Evolutionary conservation across 768 basidiomycete species (phyloP), one percentile per base, ranked within the genome.

Genomic region (Boletus vermiculosoides): DNA sequence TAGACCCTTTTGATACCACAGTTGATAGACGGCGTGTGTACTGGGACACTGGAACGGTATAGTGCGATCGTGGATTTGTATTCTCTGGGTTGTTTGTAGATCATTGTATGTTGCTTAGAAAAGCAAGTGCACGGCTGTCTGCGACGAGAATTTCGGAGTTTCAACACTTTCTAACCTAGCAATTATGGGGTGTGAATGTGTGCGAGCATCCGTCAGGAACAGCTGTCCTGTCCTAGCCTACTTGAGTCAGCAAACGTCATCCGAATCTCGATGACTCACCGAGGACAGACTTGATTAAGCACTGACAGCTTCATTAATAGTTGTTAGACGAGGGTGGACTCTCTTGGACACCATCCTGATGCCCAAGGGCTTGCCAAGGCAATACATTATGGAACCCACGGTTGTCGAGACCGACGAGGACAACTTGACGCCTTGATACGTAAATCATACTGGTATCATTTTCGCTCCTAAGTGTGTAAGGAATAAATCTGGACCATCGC

Each of bases 21-120:
- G 53, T 46, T 50, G 55, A 57, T 62, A 59, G 63, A 65, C 45
- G 42, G 34, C 13, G 55, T 58, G 64, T 56, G 48, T 57, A 31
- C 44, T 56, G 64, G 71, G 62, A 70, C 66, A 41, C 42, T 68
- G 25, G 56, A 36, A 45, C 40, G 40, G 49, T 62, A 52, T 57
- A 54, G 36, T 49, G 54, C 41, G 30, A 45, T 59, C 64, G 25
- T 33, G 40, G 58, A 61, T 60, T 56, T 72, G 69, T 69, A 71
- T 61, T 64, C 62, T 49, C 55, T 56, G 47, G 44, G 37, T 33
- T 50, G 59, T 58, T 42, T 56, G 58, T 55, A 58, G 66, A 60
- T 60, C 51, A 55, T 59, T 42, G 52, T 56, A 58, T 28, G 50
- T 50, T 52, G 48, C 56, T 57, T 50, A 47, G 50, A 53, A 51